A percentile compares a stretch with the other conserved stretches of the same genome.
phyloP scores from a whole-genome alignment of 345 rosid species.

The Eucalyptus tenuipes region DNA sequence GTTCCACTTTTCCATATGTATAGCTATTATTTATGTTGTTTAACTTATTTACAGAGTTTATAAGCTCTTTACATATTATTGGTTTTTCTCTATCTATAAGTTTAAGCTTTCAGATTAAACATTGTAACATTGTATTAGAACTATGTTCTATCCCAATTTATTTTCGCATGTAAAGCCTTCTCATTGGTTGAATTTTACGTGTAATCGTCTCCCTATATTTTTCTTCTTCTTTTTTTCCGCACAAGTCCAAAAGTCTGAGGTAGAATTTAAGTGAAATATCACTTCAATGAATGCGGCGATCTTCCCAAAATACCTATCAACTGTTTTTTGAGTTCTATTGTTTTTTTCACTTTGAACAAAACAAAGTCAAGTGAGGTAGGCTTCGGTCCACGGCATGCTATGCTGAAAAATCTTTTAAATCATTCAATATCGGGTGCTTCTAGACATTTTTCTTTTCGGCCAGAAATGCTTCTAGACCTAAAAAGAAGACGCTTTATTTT shows the following conservation, averaged over 20 bases:
- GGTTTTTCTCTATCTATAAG: too few species aligned
- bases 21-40: not conserved
- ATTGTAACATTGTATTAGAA: too few species aligned
- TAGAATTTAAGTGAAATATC: too few species aligned
- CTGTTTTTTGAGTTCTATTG: too few species aligned
- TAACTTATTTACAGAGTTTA: not conserved
- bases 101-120: too few species aligned
- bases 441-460: not conserved
- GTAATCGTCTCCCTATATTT: too few species aligned
- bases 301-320: too few species aligned
- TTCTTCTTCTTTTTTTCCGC: fast-evolving
- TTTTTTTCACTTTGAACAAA: not conserved
- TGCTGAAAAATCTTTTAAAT: not conserved
- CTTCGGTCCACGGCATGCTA: not conserved
- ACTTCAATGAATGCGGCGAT: too few species aligned
- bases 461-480: not conserved
- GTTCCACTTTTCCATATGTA: not conserved
- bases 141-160: not conserved
- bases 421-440: not conserved
- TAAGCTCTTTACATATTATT: not conserved
- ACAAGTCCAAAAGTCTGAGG: too few species aligned
- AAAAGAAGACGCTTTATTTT: not conserved
- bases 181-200: too few species aligned
- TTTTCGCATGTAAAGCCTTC: not conserved
- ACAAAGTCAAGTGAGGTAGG: not conserved